These are phyloP conservation scores for Aspergillus thermomutatus DNA, from an alignment of 2,329 filamentous ascomycete species.

Conservation along the genomic window DNA sequence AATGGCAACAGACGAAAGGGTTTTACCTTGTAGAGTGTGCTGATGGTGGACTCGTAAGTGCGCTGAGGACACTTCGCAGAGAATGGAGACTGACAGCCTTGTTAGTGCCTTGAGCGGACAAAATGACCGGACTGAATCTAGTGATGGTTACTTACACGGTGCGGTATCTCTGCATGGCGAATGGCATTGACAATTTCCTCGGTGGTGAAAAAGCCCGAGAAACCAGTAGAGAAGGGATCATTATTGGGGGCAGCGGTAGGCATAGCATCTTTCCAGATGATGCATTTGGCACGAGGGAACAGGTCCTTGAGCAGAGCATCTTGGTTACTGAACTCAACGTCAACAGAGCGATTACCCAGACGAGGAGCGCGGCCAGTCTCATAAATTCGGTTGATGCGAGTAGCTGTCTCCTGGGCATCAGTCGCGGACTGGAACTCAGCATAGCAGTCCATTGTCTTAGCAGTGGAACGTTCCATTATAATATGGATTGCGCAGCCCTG, in stretches of 20 bases:
- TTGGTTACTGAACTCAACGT: conserved; percentile 46
- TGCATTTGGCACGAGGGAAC: conserved; percentile 51
- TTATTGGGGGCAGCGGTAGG: conserved; percentile 32
- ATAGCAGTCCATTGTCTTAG: conserved; percentile 55
- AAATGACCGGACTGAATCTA: neutral
- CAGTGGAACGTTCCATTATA: conserved; percentile 56
- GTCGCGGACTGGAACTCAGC: conserved; percentile 42
- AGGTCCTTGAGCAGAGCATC: conserved; percentile 49
- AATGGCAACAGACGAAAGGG: neutral
- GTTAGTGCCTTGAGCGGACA: neutral
- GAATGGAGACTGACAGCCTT: conserved; percentile 40
- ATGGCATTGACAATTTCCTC: conserved; percentile 49
- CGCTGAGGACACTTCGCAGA: conserved; percentile 49
- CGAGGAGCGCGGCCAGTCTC: conserved; percentile 39
- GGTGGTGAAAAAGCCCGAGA: conserved; percentile 49
- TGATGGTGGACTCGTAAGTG: conserved; percentile 52
- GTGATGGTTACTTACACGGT: conserved; percentile 41
- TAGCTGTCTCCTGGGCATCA: conserved; percentile 40
- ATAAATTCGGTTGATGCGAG: conserved; percentile 34
- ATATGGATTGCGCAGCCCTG: conserved; percentile 51
- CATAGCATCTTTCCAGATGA: conserved; percentile 42
- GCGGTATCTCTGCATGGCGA: conserved; percentile 48
- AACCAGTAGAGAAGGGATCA: conserved; percentile 48
- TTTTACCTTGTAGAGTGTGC: conserved; percentile 49
- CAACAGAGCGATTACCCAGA: conserved; percentile 48